Conservation (phyloP, 768 basidiomycete species). For the Neoboletus brunneissimus region DNA sequence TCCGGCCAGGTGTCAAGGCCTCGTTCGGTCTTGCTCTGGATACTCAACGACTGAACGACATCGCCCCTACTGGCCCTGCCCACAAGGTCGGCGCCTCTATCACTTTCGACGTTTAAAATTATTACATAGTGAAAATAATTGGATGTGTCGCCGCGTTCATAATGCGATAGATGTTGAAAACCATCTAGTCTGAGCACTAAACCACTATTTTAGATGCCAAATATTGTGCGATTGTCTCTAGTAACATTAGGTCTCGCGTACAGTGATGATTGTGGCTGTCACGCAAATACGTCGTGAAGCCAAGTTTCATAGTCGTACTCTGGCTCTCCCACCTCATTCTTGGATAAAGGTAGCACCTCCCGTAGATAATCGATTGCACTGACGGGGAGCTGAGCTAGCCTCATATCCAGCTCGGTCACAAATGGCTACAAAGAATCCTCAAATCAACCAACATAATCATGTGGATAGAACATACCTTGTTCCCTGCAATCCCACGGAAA, state of each 20-base stretch:
- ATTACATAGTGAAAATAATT: slow-evolving; percentile 18
- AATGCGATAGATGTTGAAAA: slow-evolving; percentile 14
- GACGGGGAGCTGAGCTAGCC: slow-evolving; percentile 74
- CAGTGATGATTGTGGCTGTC: slow-evolving; percentile 14
- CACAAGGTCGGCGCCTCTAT: slow-evolving; percentile 85
- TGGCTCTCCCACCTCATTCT: slow-evolving; percentile 54
- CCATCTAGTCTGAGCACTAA: background rate
- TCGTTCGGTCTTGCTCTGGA: slow-evolving; percentile 94
- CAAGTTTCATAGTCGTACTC: slow-evolving; percentile 83
- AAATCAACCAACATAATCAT: background rate
- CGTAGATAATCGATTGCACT: slow-evolving; percentile 77
- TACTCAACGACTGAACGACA: slow-evolving; percentile 85
- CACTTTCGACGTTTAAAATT: slow-evolving; percentile 64
- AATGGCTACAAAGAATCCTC: slow-evolving; percentile 57
- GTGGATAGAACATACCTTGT: slow-evolving; percentile 60
- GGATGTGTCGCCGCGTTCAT: slow-evolving; percentile 11
- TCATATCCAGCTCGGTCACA: slow-evolving; percentile 91
- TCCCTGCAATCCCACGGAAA: slow-evolving; percentile 86
- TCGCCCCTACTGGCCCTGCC: slow-evolving; percentile 56
- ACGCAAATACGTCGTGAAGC: slow-evolving; percentile 75
- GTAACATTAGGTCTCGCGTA: background rate
- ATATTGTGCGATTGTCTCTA: background rate
- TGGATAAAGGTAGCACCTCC: slow-evolving; percentile 68
- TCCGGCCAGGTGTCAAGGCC: slow-evolving; percentile 91
- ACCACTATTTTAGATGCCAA: background rate